Evolutionary conservation across 2,329 filamentous ascomycete genomes (phyloP).

Genomic region (Fusarium mexicanum): DNA sequence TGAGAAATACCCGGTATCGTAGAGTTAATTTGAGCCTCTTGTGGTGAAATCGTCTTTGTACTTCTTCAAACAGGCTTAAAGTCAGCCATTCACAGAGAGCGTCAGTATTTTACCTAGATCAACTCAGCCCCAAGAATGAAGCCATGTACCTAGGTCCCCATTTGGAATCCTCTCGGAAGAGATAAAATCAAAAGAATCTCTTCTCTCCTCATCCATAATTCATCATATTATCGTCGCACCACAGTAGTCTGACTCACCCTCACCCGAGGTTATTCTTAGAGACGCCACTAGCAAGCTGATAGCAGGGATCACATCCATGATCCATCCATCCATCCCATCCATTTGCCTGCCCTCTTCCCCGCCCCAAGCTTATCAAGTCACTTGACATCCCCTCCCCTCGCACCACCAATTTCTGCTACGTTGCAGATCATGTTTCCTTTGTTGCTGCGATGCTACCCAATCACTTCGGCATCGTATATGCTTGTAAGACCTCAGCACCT

Average conservation of each 20-base stretch:
- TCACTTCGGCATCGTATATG: not conserved
- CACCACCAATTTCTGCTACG: conserved; percentile 21
- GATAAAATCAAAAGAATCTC: not conserved
- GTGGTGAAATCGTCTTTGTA: fast-evolving
- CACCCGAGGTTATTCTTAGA: not conserved
- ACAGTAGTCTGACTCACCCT: not conserved
- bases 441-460: conserved; percentile 24
- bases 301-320: not conserved
- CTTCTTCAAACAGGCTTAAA: no score
- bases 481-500: not conserved
- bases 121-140: not conserved
- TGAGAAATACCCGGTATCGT: not conserved
- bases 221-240: not conserved
- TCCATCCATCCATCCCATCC: not conserved
- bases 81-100: not conserved
- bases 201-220: not conserved
- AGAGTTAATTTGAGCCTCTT: not conserved
- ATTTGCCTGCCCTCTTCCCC: not conserved
- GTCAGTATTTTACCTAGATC: no score
- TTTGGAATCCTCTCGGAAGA: not conserved
- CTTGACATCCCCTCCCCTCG: not conserved
- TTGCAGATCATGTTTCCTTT: conserved; percentile 25
- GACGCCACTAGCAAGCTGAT: not conserved
- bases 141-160: no score
- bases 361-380: conserved; percentile 7